Evolutionary conservation across 768 basidiomycete species (phyloP).

Genomic region (Pisolithus marmoratus): DNA sequence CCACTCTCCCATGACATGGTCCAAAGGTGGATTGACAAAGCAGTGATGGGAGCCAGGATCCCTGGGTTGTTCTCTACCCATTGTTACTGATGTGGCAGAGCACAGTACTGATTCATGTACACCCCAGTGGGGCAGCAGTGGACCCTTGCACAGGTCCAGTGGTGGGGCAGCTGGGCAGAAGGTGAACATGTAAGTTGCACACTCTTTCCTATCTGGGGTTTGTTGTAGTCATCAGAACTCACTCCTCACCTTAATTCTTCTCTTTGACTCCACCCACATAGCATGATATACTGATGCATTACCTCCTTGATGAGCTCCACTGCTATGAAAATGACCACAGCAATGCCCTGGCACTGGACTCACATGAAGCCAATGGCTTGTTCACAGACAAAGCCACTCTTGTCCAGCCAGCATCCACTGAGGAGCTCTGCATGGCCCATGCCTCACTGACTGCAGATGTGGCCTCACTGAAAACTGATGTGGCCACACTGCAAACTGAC

Average conservation of each 20-base stretch:
- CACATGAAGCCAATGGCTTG: neutral
- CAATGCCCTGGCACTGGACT: conserved; percentile 3
- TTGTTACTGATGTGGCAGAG: conserved; percentile 25
- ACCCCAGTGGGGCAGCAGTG: conserved; percentile 24
- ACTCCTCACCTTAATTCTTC: neutral
- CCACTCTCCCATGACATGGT: conserved; percentile 24
- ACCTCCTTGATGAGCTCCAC: conserved; percentile 25
- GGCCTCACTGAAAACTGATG: no score
- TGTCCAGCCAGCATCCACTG: neutral
- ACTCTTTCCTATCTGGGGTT: neutral
- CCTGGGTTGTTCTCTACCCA: conserved; percentile 27
- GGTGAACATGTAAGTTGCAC: conserved; percentile 27
- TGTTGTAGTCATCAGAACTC: neutral
- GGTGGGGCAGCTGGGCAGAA: conserved; percentile 41
- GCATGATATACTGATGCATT: conserved; percentile 7
- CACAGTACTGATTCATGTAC: neutral
- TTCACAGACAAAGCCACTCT: neutral
- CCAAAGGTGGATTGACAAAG: conserved; percentile 24
- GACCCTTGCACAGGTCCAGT: conserved; percentile 28
- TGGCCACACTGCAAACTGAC: no score
- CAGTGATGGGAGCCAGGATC: conserved; percentile 5
- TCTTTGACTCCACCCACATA: neutral
- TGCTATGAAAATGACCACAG: conserved; percentile 21
- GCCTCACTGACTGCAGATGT: neutral
- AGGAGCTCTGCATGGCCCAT: neutral